A percentile compares a stretch with the other conserved stretches of the same genome.
Conservation (phyloP, 371 early-diverging fungal species). For the Dichotomocladium elegans region DNA sequence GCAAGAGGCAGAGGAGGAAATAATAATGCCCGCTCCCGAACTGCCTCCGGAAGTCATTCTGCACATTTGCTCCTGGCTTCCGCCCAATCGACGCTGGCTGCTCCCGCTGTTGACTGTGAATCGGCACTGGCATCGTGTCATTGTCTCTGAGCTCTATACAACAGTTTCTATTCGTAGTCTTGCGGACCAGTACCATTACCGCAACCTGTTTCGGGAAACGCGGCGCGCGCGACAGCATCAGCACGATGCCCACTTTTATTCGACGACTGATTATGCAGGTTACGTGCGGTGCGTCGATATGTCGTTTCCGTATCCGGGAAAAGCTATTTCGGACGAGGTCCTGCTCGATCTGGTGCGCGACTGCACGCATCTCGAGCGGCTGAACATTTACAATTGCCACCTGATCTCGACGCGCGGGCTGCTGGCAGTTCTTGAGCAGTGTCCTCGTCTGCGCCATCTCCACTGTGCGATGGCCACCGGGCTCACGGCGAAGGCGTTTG, state of each 20-base stretch:
- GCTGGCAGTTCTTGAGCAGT: neutral
- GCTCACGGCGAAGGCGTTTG: neutral
- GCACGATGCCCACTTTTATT: conserved; percentile 3
- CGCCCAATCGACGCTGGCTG: neutral
- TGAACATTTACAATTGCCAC: conserved; percentile 11
- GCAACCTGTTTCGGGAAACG: conserved; percentile 12
- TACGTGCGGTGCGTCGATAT: conserved; percentile 8
- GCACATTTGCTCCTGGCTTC: neutral
- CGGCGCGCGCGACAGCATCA: conserved; percentile 5
- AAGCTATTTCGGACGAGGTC: conserved; percentile 2
- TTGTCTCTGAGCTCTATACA: neutral
- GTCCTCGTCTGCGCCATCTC: neutral
- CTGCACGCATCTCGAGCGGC: conserved; percentile 4
- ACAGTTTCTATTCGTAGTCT: neutral
- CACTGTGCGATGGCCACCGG: conserved; percentile 4
- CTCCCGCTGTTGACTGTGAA: conserved; percentile 4
- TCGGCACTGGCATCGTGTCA: conserved; percentile 7
- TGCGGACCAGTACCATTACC: conserved; percentile 5
- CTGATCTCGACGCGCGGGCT: neutral
- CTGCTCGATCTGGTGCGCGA: conserved; percentile 5
- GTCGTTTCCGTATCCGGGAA: neutral
- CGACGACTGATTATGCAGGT: conserved; percentile 1
- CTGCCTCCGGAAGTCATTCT: conserved; percentile 8
- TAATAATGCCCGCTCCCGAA: neutral
- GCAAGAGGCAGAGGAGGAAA: too few relatives aligned